These are phyloP conservation scores for Blastomyces parvus DNA, from an alignment of 2,329 filamentous ascomycete species.

Conservation along the genomic window DNA sequence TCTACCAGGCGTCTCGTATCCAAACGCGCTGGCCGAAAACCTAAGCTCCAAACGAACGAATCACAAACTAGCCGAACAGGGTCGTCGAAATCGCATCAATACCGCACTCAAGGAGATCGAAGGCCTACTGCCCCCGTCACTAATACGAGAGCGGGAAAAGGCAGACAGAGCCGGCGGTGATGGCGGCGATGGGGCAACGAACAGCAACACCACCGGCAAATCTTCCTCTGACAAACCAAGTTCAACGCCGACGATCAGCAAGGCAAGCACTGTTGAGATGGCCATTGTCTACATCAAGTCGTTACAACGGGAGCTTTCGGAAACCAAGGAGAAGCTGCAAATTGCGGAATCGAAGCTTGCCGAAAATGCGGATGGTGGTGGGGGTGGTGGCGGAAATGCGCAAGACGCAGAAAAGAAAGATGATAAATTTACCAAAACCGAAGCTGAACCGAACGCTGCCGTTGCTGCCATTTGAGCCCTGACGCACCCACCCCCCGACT, in stretches of 20 bases:
- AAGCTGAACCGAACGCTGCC: neutral
- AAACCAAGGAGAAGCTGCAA: conserved; percentile 54
- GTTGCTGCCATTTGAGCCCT: neutral
- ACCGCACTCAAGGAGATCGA: conserved; percentile 87
- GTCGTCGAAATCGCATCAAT: conserved; percentile 89
- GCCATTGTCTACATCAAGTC: conserved; percentile 92
- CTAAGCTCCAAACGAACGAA: conserved; percentile 93
- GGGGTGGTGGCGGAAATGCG: no score
- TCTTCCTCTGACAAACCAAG: conserved; percentile 33
- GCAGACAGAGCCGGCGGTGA: conserved; percentile 32
- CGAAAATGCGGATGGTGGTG: neutral
- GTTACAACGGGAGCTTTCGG: conserved; percentile 62
- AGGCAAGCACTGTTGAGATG: conserved; percentile 94
- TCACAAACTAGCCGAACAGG: conserved; percentile 96
- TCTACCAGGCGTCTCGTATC: conserved; percentile 81
- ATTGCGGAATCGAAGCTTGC: conserved; percentile 51
- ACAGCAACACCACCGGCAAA: conserved; percentile 40
- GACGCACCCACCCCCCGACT: no score
- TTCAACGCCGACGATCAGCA: conserved; percentile 61
- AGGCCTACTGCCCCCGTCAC: conserved; percentile 58
- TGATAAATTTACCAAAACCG: neutral
- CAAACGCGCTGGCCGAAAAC: conserved; percentile 82
- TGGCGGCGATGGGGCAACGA: conserved; percentile 25
- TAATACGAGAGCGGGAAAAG: conserved; percentile 31
- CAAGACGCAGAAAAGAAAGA: neutral